Evolutionary conservation across 164 flowering plant species (phyloP).

Genomic region (Echeveria elegans): DNA sequence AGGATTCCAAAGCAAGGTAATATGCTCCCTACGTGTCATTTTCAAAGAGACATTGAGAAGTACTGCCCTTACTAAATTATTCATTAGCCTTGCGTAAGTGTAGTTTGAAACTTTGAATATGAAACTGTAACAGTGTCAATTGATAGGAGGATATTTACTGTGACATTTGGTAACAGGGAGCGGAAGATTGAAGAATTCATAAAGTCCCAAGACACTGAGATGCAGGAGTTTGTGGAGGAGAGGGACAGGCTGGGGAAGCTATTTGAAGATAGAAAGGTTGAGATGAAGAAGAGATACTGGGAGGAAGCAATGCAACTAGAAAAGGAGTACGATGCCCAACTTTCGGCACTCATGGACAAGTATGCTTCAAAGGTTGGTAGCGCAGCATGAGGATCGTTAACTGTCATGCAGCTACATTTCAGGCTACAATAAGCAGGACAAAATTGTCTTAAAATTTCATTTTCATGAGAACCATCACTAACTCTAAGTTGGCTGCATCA

Average conservation of each 20-base stretch:
- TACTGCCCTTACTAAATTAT: no score
- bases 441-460: no score
- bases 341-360: constrained; percentile 43
- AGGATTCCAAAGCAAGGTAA: constrained; percentile 40
- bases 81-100: no score
- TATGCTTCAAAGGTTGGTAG: constrained; percentile 23
- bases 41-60: not conserved
- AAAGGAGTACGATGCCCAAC: constrained; percentile 33
- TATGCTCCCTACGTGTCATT: not conserved
- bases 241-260: constrained; percentile 37
- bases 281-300: constrained; percentile 34
- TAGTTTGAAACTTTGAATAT: no score
- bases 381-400: not conserved
- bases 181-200: constrained; percentile 34
- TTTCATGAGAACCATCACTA: no score
- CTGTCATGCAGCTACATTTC: no score
- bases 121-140: not conserved
- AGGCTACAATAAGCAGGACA: no score
- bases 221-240: constrained; percentile 41
- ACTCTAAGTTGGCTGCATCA: no score
- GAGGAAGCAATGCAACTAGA: constrained; percentile 47
- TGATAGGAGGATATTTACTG: not conserved
- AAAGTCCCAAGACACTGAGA: constrained; percentile 40
- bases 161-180: constrained; percentile 22
- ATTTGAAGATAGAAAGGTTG: constrained; percentile 35